Base-by-base conservation (phyloP, 2,329 filamentous ascomycete species). In the Phoma sp. region DNA sequence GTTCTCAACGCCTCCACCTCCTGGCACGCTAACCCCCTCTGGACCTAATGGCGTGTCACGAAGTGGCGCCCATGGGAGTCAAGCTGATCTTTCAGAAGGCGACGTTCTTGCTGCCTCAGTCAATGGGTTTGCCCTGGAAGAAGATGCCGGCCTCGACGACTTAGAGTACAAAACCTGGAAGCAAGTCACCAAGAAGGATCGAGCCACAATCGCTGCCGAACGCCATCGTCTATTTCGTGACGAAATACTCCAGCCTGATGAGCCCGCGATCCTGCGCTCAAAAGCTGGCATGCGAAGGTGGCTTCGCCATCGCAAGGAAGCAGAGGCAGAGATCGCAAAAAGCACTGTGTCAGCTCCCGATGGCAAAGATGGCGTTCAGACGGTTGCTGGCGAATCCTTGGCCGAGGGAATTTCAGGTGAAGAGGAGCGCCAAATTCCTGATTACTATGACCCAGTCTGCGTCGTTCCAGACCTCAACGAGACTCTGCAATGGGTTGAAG, bases 111-210 rank as follows among this genome's bases (percentile, higher is more conserved):
- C 76, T n/a, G 84, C 88, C 5, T 88, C 87, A 2, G 79, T 91
- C 35, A 88, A 86, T 61, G 87, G 86, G 22, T 82, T 89, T 71
- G 80, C 83, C 0, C 70, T 89, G 18, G 85, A 88, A 46, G 89
- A 96, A 64, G 90, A 96, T 63, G 83, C 85, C 10, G 91, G 91
- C 62, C 86, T 96, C 64, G 93, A 98, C 65, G 93, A 98, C 54
- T 78, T 84, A 2, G 93, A 97, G 70, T 96, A 95, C 78, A 96
- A 96, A 73, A 90, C 95, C 32, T 99, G 96, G 95, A 99, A 98
- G 78, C 93, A 98, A 75, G 91, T 96, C 36, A 99, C 95, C 2
- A 98, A 98, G 77, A 97, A 95, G 72, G 93, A 96, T 68, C 88
- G 95, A 58, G 95, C 95, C 4, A 79, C 89, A 23, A 86, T 93